Evolutionary conservation across 352 stramenopile species (phyloP).

Genomic region (Globisporangium camurandrum): DNA sequence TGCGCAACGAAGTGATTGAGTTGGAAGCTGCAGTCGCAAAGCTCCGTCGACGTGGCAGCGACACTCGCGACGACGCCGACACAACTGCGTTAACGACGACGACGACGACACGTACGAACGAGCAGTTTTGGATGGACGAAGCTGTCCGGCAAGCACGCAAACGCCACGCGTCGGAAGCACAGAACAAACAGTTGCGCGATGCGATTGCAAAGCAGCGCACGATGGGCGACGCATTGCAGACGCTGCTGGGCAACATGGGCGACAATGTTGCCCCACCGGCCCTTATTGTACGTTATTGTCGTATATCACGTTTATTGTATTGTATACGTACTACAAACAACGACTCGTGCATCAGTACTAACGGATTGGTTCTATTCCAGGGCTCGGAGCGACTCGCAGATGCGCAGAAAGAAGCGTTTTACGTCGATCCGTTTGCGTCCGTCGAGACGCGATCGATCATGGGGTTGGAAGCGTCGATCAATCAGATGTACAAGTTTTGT

Average conservation of each 20-base stretch:
- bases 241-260: constrained; percentile 20
- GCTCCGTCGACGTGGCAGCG: not conserved
- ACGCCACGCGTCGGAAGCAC: constrained; percentile 25
- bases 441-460: not conserved
- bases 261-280: constrained; percentile 5
- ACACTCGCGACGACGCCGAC: not conserved
- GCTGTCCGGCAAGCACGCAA: constrained; percentile 31
- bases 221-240: constrained; percentile 28
- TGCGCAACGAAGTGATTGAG: not conserved
- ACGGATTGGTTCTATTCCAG: too few relatives aligned
- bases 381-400: constrained; percentile 1
- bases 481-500: constrained; percentile 1
- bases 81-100: not conserved
- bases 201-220: constrained; percentile 30
- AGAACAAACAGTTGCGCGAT: constrained; percentile 34
- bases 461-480: not conserved
- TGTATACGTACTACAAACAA: not conserved
- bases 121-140: constrained; percentile 29
- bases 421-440: constrained; percentile 5
- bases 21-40: constrained; percentile 2
- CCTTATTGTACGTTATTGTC: constrained; percentile 7
- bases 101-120: not conserved
- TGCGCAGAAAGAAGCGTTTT: constrained; percentile 2
- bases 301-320: not conserved
- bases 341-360: not conserved